phyloP scores from a whole-genome alignment of 176 grass and related monocot species.

The Lolium multiflorum region DNA sequence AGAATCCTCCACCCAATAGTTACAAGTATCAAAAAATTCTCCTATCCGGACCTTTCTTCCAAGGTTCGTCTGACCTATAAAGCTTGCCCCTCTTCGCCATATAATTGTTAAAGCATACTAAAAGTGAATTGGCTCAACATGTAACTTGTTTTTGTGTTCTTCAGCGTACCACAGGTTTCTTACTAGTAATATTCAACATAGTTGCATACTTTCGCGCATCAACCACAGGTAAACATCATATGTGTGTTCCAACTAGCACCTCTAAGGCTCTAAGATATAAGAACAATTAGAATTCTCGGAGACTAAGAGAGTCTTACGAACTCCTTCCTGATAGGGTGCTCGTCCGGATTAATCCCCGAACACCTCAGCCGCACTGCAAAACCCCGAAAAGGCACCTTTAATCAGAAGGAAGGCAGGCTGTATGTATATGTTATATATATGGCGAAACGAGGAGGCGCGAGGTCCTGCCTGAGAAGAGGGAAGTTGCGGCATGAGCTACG shows the following conservation, averaged over 20 bases:
- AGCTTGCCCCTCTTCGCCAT: not conserved
- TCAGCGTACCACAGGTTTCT: not conserved
- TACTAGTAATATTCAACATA: slow-evolving; percentile 18
- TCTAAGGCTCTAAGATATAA: not conserved
- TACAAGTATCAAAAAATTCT: slow-evolving; percentile 25
- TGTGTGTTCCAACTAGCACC: not conserved
- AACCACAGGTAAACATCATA: not conserved
- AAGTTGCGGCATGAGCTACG: slow-evolving; percentile 63
- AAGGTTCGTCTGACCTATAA: not conserved
- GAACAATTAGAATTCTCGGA: not conserved
- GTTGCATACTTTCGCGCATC: not conserved
- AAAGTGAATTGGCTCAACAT: not conserved
- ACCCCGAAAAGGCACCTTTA: not conserved
- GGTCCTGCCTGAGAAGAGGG: slow-evolving; percentile 59
- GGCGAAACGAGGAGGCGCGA: not conserved
- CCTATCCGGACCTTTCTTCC: not conserved
- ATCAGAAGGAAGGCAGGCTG: not conserved
- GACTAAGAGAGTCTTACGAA: slow-evolving; percentile 54
- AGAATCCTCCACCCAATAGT: slow-evolving; percentile 3
- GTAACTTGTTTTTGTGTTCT: not conserved
- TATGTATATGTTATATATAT: not conserved
- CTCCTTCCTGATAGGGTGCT: slow-evolving; percentile 88
- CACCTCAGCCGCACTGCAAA: slow-evolving; percentile 77
- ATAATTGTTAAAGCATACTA: not conserved
- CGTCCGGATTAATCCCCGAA: slow-evolving; percentile 73